Evolutionary conservation across 1,284 basidiomycete species (phyloP), one percentile per base, ranked within the genome.

Genomic region (Thelephora terrestris): DNA sequence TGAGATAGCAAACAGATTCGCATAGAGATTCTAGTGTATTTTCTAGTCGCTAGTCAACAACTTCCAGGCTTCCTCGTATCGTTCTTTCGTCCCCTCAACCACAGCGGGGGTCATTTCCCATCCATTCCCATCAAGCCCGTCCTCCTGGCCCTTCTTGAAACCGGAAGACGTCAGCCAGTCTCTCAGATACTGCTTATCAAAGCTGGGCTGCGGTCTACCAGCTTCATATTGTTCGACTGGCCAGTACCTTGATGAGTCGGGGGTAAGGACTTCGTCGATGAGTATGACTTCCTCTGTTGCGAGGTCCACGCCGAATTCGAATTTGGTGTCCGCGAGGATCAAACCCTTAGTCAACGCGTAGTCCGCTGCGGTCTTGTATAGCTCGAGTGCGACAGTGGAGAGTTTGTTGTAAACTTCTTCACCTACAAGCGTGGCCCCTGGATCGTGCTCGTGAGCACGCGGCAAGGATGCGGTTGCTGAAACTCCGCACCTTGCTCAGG

Each of bases 191-290:
- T 99, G 95, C 71, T 99, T 99, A 67, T 99, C 96, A 60, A 96
- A 99, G 59, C 90, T 92, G 18, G 83, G 78, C 67, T 97, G 95
- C 0, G 81, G 69, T 24, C 76, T 71, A 7, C 95, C 95, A 2
- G 80, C 73, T 36, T 70, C 66, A 68, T 96, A 99, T 2, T 71
- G 76, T 12, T 71, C 74, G 0, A 81, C 73, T 1, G 91, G 85
- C 95, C 96, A 99, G 73, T 98, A 99, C 37, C 95, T 79, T 17
- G 93, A 97, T 20, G 92, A 96, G 67, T 99, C 96, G 5, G 95
- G 94, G 0, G 96, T 99, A 47, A 99, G 79, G 16, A 91, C 81
- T 63, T 99, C 95, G 65, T 99, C 96, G 55, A 99, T 85, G 37
- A 99, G 76, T 57, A 96, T 89, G 45, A 98, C 74, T 34, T 76